Percentiles rank a stretch among this genome's conserved stretches.
These are phyloP conservation scores for Aspergillus aculeatinus DNA, from an alignment of 2,329 filamentous ascomycete species.

Conservation along the genomic window DNA sequence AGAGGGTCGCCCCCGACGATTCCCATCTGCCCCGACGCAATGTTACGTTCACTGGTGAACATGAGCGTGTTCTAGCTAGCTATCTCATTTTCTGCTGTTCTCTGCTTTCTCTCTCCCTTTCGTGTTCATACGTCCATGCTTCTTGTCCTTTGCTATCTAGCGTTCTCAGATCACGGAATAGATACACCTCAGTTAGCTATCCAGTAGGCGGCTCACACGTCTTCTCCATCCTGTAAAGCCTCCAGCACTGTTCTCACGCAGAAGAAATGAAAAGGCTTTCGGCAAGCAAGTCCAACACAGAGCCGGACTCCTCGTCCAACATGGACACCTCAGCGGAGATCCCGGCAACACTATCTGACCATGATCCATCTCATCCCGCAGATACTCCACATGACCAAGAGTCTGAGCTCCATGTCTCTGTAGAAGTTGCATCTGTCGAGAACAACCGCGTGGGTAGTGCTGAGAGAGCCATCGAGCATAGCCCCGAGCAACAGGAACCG, in stretches of 20 bases:
- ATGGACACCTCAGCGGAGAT: too few relatives aligned
- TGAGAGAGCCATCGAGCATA: neutral
- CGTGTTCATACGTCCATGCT: neutral
- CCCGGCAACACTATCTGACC: too few relatives aligned
- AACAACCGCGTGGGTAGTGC: neutral
- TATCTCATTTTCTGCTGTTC: neutral
- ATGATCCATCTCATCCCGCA: too few relatives aligned
- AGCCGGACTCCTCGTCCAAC: too few relatives aligned
- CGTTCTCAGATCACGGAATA: neutral
- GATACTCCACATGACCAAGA: too few relatives aligned
- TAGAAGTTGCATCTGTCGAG: neutral
- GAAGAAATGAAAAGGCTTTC: too few relatives aligned
- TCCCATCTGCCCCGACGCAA: neutral
- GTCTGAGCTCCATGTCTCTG: neutral
- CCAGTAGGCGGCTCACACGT: neutral
- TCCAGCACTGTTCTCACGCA: too few relatives aligned
- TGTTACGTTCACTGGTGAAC: neutral
- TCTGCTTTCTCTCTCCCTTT: neutral
- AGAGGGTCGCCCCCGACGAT: neutral
- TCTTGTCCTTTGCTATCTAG: neutral
- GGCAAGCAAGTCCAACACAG: too few relatives aligned
- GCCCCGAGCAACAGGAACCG: neutral
- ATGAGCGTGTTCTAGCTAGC: neutral
- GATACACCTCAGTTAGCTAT: neutral
- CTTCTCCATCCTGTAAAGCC: neutral